These are phyloP conservation scores for Nicotiana obtusifolia DNA, from an alignment of 257 asterid species.

Conservation along the genomic window DNA sequence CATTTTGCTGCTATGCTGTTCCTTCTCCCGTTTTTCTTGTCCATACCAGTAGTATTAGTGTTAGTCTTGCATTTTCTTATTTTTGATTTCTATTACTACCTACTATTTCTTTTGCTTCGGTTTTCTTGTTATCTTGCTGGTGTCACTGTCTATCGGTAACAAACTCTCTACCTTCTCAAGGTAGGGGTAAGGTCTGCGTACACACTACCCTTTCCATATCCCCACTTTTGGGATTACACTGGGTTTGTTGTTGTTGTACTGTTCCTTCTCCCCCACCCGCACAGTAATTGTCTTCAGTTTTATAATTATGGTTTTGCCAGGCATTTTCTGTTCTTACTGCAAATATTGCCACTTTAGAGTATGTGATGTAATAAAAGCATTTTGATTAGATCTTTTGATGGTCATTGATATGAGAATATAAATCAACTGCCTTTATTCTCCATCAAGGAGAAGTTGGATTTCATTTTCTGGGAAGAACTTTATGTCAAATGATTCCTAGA, in stretches of 20 bases:
- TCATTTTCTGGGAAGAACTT: not conserved
- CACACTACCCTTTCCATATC: no score
- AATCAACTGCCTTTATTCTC: not conserved
- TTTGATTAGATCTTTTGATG: not conserved
- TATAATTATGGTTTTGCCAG: not conserved
- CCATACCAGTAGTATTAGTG: no score
- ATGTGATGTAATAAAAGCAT: not conserved
- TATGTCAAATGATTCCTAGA: not conserved
- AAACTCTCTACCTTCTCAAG: no score
- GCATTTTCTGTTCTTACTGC: not conserved
- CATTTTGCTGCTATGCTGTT: not conserved
- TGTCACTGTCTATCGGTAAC: no score
- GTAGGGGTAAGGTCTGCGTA: no score
- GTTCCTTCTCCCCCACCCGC: not conserved
- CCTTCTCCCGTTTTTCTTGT: not conserved
- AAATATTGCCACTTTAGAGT: not conserved
- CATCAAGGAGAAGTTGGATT: not conserved
- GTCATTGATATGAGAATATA: conserved; percentile 1
- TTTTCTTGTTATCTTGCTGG: no score
- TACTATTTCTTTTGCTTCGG: no score
- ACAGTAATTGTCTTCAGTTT: not conserved
- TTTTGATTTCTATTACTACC: no score
- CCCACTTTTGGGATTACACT: no score
- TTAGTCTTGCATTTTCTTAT: no score
- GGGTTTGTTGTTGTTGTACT: not conserved